Evolutionary conservation across 768 basidiomycete species (phyloP).

Genomic region (Rhodotorula diobovata): DNA sequence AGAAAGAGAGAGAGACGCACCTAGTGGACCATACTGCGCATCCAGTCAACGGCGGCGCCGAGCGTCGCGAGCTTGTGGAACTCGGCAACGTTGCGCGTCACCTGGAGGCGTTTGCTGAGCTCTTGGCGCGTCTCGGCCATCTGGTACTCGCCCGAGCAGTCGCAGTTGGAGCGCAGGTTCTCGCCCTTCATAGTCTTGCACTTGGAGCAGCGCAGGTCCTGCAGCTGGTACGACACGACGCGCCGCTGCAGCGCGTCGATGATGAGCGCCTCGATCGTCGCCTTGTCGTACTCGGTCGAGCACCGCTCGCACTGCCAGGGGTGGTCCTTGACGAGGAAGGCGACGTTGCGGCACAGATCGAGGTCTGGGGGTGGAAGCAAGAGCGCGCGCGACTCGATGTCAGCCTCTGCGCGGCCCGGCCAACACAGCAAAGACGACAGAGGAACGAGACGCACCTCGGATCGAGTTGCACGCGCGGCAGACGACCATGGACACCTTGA

Average conservation of each 20-base stretch:
- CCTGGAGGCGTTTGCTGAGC: constrained; percentile 29
- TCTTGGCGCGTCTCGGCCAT: constrained; percentile 46
- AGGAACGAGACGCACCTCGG: constrained; percentile 19
- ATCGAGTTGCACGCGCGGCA: constrained; percentile 61
- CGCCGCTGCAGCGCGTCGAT: constrained; percentile 68
- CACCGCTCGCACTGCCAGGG: constrained; percentile 68
- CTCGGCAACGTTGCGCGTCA: constrained; percentile 33
- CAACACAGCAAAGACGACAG: background rate
- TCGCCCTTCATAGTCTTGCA: constrained; percentile 88
- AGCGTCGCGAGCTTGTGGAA: constrained; percentile 25
- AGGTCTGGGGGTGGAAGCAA: constrained; percentile 57
- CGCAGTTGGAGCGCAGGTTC: constrained; percentile 76
- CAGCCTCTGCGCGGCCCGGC: background rate
- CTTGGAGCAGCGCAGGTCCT: constrained; percentile 81
- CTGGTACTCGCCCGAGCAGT: constrained; percentile 79
- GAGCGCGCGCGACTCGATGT: constrained; percentile 2
- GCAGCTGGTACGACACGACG: constrained; percentile 72
- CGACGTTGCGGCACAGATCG: constrained; percentile 89
- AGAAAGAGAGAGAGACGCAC: background rate
- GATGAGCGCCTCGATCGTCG: constrained; percentile 76
- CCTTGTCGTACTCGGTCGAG: constrained; percentile 80
- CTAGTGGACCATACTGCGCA: constrained; percentile 5
- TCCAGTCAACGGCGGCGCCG: constrained; percentile 15
- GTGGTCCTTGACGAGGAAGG: constrained; percentile 56
- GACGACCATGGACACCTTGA: constrained; percentile 78